Conservation (phyloP, 192 early-diverging fungal genomes). For the Piromyces finnis region DNA sequence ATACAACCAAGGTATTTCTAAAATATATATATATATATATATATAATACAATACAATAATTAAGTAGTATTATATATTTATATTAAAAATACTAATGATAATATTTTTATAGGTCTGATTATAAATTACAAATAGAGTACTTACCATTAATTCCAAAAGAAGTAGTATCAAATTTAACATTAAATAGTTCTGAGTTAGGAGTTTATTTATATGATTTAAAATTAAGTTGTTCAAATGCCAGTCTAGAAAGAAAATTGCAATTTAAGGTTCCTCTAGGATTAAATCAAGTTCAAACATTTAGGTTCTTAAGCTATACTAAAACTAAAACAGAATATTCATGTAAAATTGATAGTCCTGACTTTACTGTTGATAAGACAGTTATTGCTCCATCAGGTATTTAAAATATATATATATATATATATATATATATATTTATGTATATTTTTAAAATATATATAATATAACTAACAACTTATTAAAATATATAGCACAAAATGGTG, state of each 20-base stretch:
- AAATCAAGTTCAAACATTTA: conserved; percentile 27
- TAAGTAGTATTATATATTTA: too few relatives aligned
- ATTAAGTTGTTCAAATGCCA: conserved; percentile 13
- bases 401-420: neutral
- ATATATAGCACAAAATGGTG: conserved; percentile 13
- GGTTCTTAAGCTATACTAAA: conserved; percentile 32
- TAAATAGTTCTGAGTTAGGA: conserved; percentile 25
- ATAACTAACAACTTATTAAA: too few relatives aligned
- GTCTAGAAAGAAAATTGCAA: conserved; percentile 27
- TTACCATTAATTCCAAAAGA: conserved; percentile 33
- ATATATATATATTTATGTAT: neutral
- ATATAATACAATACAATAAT: too few relatives aligned
- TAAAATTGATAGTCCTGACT: conserved; percentile 29
- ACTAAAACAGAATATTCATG: conserved; percentile 31
- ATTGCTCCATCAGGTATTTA: conserved; percentile 23
- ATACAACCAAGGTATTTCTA: conserved; percentile 25
- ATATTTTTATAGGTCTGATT: conserved; percentile 18
- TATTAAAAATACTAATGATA: neutral
- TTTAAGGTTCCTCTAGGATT: conserved; percentile 34
- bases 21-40: neutral
- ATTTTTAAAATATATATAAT: neutral
- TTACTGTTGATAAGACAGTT: conserved; percentile 30
- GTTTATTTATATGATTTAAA: conserved; percentile 31
- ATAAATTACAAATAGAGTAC: conserved; percentile 17
- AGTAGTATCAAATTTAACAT: conserved; percentile 11